A percentile compares a stretch with the other conserved stretches of the same genome.
These are phyloP conservation scores for Microthlaspi erraticum DNA, from an alignment of 345 rosid species.

Conservation along the genomic window DNA sequence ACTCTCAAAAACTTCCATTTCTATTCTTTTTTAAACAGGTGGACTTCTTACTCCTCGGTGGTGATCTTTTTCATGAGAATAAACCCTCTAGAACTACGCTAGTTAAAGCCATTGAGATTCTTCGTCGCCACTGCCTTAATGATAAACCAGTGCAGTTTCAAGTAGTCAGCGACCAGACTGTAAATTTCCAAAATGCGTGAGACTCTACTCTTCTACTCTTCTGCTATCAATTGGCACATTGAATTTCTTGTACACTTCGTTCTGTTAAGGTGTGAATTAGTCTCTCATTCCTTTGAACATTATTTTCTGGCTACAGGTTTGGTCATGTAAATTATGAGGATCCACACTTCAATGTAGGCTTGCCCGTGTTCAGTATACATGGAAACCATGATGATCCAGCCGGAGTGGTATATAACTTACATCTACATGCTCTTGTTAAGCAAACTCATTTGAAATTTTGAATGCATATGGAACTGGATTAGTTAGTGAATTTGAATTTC, in stretches of 20 bases:
- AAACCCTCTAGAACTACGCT: constrained; percentile 96
- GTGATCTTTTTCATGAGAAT: constrained; percentile 98
- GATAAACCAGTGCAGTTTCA: constrained; percentile 93
- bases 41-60: constrained; percentile 91
- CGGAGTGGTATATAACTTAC: constrained; percentile 78
- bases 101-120: constrained; percentile 95
- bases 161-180: constrained; percentile 97
- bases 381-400: constrained; percentile 99
- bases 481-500: neutral
- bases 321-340: constrained; percentile 99
- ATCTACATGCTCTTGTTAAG: constrained; percentile 26
- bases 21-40: constrained; percentile 54
- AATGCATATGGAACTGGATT: constrained; percentile 5
- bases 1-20: neutral
- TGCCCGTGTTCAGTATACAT: constrained; percentile 97
- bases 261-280: constrained; percentile 25
- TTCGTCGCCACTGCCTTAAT: constrained; percentile 89
- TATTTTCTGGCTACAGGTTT: constrained; percentile 59
- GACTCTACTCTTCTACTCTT: constrained; percentile 31
- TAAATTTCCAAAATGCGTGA: constrained; percentile 86
- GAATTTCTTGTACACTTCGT: constrained; percentile 1
- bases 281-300: constrained; percentile 23
- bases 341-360: constrained; percentile 96
- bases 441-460: constrained; percentile 13
- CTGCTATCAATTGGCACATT: constrained; percentile 10